Percentiles rank a stretch among this genome's conserved stretches.
Evolutionary conservation across 371 early-diverging fungal species (phyloP).

Genomic region (Mucor sp.): DNA sequence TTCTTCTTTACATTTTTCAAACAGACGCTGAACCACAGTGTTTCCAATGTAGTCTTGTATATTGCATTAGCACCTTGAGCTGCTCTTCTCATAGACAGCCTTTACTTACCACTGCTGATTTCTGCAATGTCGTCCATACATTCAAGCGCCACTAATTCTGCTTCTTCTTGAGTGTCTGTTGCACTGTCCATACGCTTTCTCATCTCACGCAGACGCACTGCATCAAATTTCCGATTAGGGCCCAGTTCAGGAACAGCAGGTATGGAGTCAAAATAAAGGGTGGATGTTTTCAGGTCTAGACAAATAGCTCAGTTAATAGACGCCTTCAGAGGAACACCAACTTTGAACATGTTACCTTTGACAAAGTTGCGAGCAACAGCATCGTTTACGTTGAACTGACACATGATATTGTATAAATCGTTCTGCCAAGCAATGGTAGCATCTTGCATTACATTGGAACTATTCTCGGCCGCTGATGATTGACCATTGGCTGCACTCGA

Average conservation of each 20-base stretch:
- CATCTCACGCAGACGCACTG: constrained; percentile 85
- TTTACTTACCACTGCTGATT: constrained; percentile 43
- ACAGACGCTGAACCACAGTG: constrained; percentile 83
- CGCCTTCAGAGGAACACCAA: neutral
- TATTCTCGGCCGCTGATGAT: constrained; percentile 9
- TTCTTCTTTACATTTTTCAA: constrained; percentile 68
- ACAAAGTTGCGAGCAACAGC: constrained; percentile 10
- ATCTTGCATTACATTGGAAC: constrained; percentile 10
- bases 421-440: constrained; percentile 29
- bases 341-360: constrained; percentile 18
- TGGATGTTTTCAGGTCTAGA: constrained; percentile 25
- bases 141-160: constrained; percentile 73
- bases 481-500: neutral
- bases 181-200: constrained; percentile 82
- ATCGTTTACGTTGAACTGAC: constrained; percentile 26
- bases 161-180: constrained; percentile 32
- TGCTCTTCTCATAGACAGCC: neutral
- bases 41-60: constrained; percentile 57
- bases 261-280: constrained; percentile 60
- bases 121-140: constrained; percentile 53
- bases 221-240: constrained; percentile 70
- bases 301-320: neutral
- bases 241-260: constrained; percentile 75
- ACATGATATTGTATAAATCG: constrained; percentile 34
- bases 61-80: neutral